Conservation (phyloP, 768 basidiomycete genomes). For the Suillus paluster region DNA sequence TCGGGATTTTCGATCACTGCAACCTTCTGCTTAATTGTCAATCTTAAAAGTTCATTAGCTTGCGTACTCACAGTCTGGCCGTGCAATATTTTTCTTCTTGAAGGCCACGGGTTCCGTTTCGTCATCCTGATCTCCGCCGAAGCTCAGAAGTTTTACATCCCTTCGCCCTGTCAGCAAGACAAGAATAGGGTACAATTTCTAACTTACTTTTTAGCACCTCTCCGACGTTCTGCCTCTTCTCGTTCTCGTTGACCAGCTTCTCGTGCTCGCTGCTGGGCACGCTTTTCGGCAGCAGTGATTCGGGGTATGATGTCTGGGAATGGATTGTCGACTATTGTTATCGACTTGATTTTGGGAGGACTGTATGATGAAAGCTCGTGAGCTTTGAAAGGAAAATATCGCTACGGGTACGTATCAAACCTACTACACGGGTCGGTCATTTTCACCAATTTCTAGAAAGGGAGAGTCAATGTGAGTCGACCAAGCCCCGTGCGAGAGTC, state of each 20-base stretch:
- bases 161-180: slow-evolving; percentile 41
- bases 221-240: slow-evolving; percentile 73
- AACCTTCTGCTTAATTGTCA: not conserved
- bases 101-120: slow-evolving; percentile 56
- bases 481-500: not conserved
- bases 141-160: slow-evolving; percentile 89
- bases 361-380: slow-evolving; percentile 41
- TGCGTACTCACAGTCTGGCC: slow-evolving; percentile 76
- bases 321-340: slow-evolving; percentile 90
- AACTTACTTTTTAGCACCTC: slow-evolving; percentile 86
- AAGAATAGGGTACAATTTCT: slow-evolving; percentile 2
- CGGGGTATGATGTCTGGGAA: slow-evolving; percentile 95
- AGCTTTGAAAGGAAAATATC: slow-evolving; percentile 5
- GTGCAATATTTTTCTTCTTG: slow-evolving; percentile 81
- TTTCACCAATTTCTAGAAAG: slow-evolving; percentile 65
- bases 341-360: slow-evolving; percentile 87
- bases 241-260: slow-evolving; percentile 76
- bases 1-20: slow-evolving; percentile 28
- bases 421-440: slow-evolving; percentile 83
- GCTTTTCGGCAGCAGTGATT: slow-evolving; percentile 92
- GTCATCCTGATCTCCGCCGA: slow-evolving; percentile 72
- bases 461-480: not conserved
- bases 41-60: not conserved
- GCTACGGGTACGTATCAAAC: slow-evolving; percentile 28
- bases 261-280: slow-evolving; percentile 80